Conservation (phyloP, 2,329 filamentous ascomycete genomes). For the Aspergillus pseudotamarii region DNA sequence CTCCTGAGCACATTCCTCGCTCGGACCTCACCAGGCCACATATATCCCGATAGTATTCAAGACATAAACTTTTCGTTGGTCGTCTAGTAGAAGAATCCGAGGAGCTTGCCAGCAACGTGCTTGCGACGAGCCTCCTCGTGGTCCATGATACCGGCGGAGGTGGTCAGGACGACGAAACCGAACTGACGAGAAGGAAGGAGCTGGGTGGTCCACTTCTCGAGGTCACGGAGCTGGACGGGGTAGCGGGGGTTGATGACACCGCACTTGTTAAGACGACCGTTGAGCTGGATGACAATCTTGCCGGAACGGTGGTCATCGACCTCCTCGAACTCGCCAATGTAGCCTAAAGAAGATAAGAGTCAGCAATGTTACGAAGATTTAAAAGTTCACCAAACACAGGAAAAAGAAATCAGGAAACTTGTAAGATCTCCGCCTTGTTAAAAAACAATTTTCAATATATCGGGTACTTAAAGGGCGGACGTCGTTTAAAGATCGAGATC, state of each 20-base stretch:
- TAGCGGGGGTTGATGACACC: conserved; percentile 99
- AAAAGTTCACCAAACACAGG: conserved; percentile 83
- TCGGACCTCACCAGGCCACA: conserved; percentile 19
- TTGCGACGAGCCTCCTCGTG: conserved; percentile 99
- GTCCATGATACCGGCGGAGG: conserved; percentile 99
- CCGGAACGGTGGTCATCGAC: conserved; percentile 99
- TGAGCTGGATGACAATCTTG: conserved; percentile 99
- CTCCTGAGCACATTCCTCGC: conserved; percentile 25
- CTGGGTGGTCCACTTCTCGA: conserved; percentile 99
- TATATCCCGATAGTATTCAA: conserved; percentile 25
- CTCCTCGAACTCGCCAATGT: conserved; percentile 99
- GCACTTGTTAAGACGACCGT: conserved; percentile 98
- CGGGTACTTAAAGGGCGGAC: conserved; percentile 99
- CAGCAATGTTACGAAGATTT: conserved; percentile 85
- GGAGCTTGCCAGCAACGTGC: conserved; percentile 99
- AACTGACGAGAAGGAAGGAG: conserved; percentile 99
- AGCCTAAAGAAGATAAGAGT: conserved; percentile 65
- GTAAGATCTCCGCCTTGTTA: conserved; percentile 83
- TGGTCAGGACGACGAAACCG: conserved; percentile 98
- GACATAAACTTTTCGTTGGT: conserved; percentile 31
- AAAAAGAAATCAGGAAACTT: conserved; percentile 72
- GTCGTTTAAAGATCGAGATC: conserved; percentile 78
- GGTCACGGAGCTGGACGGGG: conserved; percentile 95
- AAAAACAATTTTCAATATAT: conserved; percentile 71
- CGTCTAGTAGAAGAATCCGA: conserved; percentile 96